These are phyloP conservation scores for Capsella rubella DNA, from an alignment of 441 rosid genomes.

Conservation along the genomic window DNA sequence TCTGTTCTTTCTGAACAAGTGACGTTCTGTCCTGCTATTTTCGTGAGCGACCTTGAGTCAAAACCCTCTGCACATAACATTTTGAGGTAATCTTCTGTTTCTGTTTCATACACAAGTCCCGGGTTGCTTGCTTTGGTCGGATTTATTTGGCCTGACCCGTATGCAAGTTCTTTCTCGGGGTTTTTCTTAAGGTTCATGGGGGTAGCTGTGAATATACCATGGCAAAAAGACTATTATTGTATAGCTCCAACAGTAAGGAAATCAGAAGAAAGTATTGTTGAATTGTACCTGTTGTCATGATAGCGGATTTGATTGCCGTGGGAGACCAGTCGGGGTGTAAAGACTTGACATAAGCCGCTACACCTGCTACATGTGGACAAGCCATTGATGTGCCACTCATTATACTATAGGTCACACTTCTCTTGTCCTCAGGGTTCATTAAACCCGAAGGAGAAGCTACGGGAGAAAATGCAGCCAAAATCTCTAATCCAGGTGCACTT, in stretches of 20 bases:
- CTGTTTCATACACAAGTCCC: constrained; percentile 43
- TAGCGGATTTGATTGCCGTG: constrained; percentile 58
- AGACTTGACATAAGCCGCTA: constrained; percentile 58
- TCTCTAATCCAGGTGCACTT: constrained; percentile 61
- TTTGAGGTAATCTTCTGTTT: constrained; percentile 47
- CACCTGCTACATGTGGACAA: constrained; percentile 60
- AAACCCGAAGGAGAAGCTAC: constrained; percentile 33
- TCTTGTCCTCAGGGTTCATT: constrained; percentile 10
- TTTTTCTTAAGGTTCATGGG: constrained; percentile 45
- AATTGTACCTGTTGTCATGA: constrained; percentile 60
- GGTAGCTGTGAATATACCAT: constrained; percentile 41
- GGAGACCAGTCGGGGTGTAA: constrained; percentile 66
- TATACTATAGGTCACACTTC: constrained; percentile 47
- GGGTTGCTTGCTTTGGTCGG: constrained; percentile 40
- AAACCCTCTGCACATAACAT: constrained; percentile 47
- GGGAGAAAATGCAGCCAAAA: constrained; percentile 47
- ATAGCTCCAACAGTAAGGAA: neutral
- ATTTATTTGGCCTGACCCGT: constrained; percentile 39
- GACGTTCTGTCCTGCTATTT: constrained; percentile 41
- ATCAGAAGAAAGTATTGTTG: neutral
- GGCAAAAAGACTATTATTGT: neutral
- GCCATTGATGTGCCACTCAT: constrained; percentile 67
- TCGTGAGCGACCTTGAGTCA: constrained; percentile 14
- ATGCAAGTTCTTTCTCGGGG: constrained; percentile 42
- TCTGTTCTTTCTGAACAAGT: constrained; percentile 37